Evolutionary conservation across 2,329 filamentous ascomycete species (phyloP).

Genomic region (Pseudocercospora eumusae): DNA sequence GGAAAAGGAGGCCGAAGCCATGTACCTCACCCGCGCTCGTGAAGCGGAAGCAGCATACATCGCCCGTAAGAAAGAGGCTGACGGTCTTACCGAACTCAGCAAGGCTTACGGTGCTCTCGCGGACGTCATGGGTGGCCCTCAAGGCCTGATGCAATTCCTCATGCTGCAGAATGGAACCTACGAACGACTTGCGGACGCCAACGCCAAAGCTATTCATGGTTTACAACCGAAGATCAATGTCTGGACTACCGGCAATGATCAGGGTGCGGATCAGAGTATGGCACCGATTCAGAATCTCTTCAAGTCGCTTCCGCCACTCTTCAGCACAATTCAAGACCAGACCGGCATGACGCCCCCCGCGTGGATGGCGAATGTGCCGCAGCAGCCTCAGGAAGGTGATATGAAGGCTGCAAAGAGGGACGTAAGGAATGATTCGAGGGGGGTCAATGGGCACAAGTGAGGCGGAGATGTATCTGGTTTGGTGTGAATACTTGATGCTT

Average conservation of each 20-base stretch:
- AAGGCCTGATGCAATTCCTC: constrained; percentile 77
- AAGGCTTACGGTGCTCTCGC: constrained; percentile 65
- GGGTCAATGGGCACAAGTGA: neutral
- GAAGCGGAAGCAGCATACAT: constrained; percentile 63
- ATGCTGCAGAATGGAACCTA: constrained; percentile 86
- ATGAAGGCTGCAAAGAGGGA: neutral
- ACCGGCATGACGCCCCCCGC: constrained; percentile 77
- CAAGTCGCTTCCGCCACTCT: constrained; percentile 78
- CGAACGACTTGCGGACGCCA: constrained; percentile 74
- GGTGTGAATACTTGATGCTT: neutral
- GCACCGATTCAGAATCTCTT: constrained; percentile 69
- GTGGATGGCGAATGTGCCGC: constrained; percentile 63
- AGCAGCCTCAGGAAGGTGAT: constrained; percentile 10
- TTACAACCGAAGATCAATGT: constrained; percentile 86
- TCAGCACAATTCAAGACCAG: constrained; percentile 85
- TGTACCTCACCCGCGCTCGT: constrained; percentile 44
- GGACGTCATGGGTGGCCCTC: constrained; percentile 72
- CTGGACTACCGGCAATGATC: constrained; percentile 72
- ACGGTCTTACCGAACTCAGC: constrained; percentile 47
- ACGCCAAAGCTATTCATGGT: constrained; percentile 72
- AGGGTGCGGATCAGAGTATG: constrained; percentile 55
- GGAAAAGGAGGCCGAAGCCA: constrained; percentile 39
- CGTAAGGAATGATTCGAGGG: neutral
- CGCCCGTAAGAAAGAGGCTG: constrained; percentile 69
- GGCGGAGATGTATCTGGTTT: neutral